A percentile compares a stretch with the other conserved stretches of the same genome.
These are phyloP conservation scores for Discostella stelligeroides DNA, from an alignment of 108 stramenopile genomes.

Conservation along the genomic window DNA sequence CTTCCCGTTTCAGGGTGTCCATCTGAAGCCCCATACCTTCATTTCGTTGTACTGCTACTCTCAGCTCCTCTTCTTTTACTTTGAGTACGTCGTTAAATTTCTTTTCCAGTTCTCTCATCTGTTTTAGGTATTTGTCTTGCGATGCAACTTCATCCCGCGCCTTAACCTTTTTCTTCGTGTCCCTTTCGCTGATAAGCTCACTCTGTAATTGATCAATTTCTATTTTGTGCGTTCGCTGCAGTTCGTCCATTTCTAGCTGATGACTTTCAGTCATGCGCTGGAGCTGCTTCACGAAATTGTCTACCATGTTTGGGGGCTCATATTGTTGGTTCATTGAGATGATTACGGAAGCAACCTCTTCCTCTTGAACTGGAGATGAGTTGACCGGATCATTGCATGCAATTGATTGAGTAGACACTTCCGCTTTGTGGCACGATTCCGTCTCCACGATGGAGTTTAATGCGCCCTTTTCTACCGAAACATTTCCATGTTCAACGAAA, in stretches of 20 bases:
- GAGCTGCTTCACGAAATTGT: conserved; percentile 79
- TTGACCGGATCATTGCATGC: neutral
- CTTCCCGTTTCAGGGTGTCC: conserved; percentile 63
- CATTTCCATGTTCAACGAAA: neutral
- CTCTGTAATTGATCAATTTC: conserved; percentile 42
- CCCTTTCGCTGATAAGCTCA: conserved; percentile 24
- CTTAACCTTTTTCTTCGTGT: conserved; percentile 46
- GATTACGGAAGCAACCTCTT: neutral
- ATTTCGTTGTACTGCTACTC: conserved; percentile 42
- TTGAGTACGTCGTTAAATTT: conserved; percentile 25
- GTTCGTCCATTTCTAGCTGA: conserved; percentile 58
- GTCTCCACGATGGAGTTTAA: neutral
- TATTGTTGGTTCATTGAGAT: conserved; percentile 2
- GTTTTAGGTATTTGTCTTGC: conserved; percentile 51
- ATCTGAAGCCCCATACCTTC: conserved; percentile 54
- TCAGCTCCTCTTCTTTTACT: conserved; percentile 50
- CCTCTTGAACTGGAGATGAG: too few species aligned
- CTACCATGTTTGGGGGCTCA: conserved; percentile 48
- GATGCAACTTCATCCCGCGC: conserved; percentile 39
- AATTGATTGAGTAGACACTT: neutral
- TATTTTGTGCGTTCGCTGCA: conserved; percentile 50
- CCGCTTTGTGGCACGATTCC: too few species aligned
- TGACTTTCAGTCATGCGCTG: conserved; percentile 80
- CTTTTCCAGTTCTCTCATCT: conserved; percentile 53
- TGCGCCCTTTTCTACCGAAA: conserved; percentile 2